Base-by-base conservation (phyloP, 192 early-diverging fungal species). In the Podila horticola region DNA sequence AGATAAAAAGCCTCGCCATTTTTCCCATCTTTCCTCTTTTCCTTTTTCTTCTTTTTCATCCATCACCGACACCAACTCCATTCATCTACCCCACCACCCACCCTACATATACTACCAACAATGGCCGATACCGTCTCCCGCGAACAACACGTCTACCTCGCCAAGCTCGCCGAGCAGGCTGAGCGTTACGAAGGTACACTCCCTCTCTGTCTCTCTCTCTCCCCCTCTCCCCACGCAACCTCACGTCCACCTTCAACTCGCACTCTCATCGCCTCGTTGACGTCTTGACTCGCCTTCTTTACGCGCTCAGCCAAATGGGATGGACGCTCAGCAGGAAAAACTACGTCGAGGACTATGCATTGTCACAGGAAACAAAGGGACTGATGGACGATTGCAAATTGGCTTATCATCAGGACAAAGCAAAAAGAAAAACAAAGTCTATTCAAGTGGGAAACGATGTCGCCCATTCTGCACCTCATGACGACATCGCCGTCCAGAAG, bases 151-250 rank as follows among this genome's bases (percentile, higher is more conserved):
- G 97, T 98, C 74, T 98, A 97, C 92, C 95, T 96, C 94, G 96
- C 96, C 88, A 97, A 97, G 93, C 93, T 98, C 76, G 93, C 96
- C 75, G 97, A 98, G 89, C 97, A 98, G 88, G 96, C 95, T 68
- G 95, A 97, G 88, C 90, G 95, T 75, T 97, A 97, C 86, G 95
- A 97, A 79, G 95, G 94, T 95, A 89, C 26, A 38, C 20, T 13
- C 30, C n/a, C n/a, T n/a, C n/a, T n/a, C n/a, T n/a, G n/a, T n/a
- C n/a, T n/a, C n/a, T n/a, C n/a, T n/a, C 15, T 22, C 30, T 7
- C 1, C 0, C 50, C 7, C 20, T 55, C n/a, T 1, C 41, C 15
- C 8, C 41, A 41, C 41, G 15, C 52, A 5, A 5, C 22, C 3
- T 52, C 50, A 20, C 50, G 0, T 52, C 24, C 6, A n/a, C 52